These are phyloP conservation scores for Backusella psychrophila DNA, from an alignment of 192 early-diverging fungal species.

Conservation along the genomic window DNA sequence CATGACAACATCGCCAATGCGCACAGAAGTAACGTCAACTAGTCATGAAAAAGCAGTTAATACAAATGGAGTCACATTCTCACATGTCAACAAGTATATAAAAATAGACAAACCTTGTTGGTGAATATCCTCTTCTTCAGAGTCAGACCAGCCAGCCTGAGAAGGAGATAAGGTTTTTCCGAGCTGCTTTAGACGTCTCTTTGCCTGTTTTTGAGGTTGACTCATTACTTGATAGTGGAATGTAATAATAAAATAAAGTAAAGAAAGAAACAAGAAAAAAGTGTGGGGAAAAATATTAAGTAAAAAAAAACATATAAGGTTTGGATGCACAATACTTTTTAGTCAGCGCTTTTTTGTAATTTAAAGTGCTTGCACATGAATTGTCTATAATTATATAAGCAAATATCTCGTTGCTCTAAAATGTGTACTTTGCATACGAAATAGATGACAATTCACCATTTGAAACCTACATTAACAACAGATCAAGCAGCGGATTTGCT, in stretches of 20 bases:
- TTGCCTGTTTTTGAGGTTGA: constrained; percentile 20
- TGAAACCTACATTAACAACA: no score
- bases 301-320: not conserved
- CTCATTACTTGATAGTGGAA: not conserved
- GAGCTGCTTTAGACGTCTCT: constrained; percentile 31
- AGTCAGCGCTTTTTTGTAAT: not conserved
- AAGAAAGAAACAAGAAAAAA: not conserved
- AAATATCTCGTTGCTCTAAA: not conserved
- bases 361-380: not conserved
- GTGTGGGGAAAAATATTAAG: constrained; percentile 1
- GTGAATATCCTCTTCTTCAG: constrained; percentile 30
- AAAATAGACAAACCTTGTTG: constrained; percentile 19
- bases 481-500: no score
- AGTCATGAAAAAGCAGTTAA: not conserved
- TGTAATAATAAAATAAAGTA: not conserved
- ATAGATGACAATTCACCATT: no score
- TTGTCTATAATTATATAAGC: not conserved
- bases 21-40: constrained; percentile 44
- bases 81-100: no score
- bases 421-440: no score
- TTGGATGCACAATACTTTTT: not conserved
- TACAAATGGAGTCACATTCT: not conserved
- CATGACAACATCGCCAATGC: constrained; percentile 57
- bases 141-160: constrained; percentile 30
- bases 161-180: constrained; percentile 26